Conservation (phyloP, 441 rosid genomes). For the Populus hybrid region DNA sequence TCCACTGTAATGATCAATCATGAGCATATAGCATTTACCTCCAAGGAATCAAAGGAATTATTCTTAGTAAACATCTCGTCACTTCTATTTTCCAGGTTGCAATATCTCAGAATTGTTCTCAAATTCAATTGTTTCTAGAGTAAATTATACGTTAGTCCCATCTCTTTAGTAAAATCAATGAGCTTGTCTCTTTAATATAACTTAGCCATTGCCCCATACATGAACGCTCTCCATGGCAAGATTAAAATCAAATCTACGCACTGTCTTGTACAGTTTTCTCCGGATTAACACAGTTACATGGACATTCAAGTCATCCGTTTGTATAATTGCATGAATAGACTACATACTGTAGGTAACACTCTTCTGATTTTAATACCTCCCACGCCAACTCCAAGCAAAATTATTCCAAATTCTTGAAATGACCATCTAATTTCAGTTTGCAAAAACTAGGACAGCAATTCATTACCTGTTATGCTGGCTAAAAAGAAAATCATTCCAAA, state of each 20-base stretch:
- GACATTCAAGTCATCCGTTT: background rate
- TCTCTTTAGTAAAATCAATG: too few species aligned
- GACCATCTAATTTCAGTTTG: background rate
- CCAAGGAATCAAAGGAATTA: too few species aligned
- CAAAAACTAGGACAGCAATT: background rate
- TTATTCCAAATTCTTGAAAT: background rate
- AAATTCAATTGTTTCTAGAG: too few species aligned
- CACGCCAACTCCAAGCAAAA: background rate
- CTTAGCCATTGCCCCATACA: background rate
- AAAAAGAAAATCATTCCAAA: background rate
- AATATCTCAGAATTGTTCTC: too few species aligned
- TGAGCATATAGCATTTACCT: background rate
- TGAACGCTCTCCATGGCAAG: too few species aligned
- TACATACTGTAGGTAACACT: background rate
- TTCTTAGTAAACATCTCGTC: too few species aligned
- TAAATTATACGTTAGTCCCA: too few species aligned
- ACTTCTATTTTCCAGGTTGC: too few species aligned
- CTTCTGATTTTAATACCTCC: background rate
- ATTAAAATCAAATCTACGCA: background rate
- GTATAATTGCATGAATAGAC: background rate
- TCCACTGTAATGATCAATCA: slow-evolving; percentile 9
- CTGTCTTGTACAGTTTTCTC: background rate
- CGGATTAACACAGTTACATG: background rate
- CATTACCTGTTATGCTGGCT: background rate
- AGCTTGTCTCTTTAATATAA: too few species aligned